Evolutionary conservation across 202 grass and related monocot species (phyloP), one percentile per base, ranked within the genome.

Genomic region (Miscanthus sacchariflorus): DNA sequence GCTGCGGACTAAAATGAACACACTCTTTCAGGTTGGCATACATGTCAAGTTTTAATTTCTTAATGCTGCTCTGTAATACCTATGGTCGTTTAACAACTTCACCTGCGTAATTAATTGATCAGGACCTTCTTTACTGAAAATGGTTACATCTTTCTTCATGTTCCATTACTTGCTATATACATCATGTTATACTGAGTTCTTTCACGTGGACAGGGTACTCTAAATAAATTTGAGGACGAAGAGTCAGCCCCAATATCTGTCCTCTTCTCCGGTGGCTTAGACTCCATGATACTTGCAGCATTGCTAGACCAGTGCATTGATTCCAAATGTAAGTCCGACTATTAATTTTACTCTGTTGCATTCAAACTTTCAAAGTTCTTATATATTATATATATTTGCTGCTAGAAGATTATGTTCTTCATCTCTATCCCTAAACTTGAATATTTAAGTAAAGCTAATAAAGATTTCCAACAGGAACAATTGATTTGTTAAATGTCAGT

Each of bases 401-500:
- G 19, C 18, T 58, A 83, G 12, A 70, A 76, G 33, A 50, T 76
- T 79, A 42, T 7, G 15, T 72, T 49, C 30, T 76, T 76, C 9
- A 64, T 82, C 10, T 11, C 30, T 66, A 14, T 40, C 38, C 14
- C 15, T 70, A 48, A 72, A 38, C 25, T 84, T 74, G 12, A 0
- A 28, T 6, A 72, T 74, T n/a, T 58, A 27, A 77, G 15, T 82
- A 54, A 50, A 75, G 66, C 45, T 96, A 79, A 87, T 66, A 56
- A 58, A 80, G 6, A 42, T 91, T 87, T 81, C 71, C 52, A 63
- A 72, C 90, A 96, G 94, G 91, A 78, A 90, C 83, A 54, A 95
- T 96, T 86, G 96, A 99, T 96, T 92, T 99, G 86, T 83, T 99
- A 86, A 99, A 96, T 89, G 96, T 96, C 80, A 99, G 96, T 91